Base-by-base conservation (phyloP, 1,284 basidiomycete genomes). In the Agaricales sp. region DNA sequence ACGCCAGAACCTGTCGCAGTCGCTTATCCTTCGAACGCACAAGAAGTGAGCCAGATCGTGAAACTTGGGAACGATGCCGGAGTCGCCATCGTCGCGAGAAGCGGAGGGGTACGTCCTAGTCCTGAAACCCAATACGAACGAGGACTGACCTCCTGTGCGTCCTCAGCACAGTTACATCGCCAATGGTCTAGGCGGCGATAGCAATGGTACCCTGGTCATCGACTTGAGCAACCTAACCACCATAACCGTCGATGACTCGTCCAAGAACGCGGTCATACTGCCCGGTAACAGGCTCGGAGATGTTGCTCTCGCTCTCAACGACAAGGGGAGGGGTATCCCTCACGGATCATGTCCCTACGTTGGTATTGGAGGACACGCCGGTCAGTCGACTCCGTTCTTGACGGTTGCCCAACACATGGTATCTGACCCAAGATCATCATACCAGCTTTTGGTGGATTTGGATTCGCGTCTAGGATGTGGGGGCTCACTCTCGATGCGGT, bases 311-410 rank as follows among this genome's bases (percentile, higher is more conserved):
- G 58, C 57, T 0, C 58, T 74, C 38, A 67, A 63, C 47, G 57
- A 59, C 2, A 52, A 63, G 43, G 68, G 67, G 23, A 59, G 67
- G 45, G 69, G 63, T 0, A 49, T 71, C 35, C 65, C 69, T 0
- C 70, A 71, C 52, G 70, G 71, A 4, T 67, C 68, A 41, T 70
- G 70, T 52, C 65, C 68, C 1, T 66, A 69, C 50, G 67, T 73
- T n/a, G 67, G 68, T 8, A 44, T 6, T 43, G 8, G 11, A 41
- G 35, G 4, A 37, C 18, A 3, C 35, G n/a, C 20, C n/a, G 13
- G 20, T 48, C 6, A 25, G 18, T 50, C 8, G 18, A 20, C 13
- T 47, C 25, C 16, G 13, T 23, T n/a, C n/a, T n/a, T n/a, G n/a
- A n/a, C n/a, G n/a, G n/a, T n/a, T n/a, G n/a, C n/a, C n/a, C n/a